These are phyloP conservation scores for Kurtzmaniella quercitrusa DNA, from an alignment of 1,139 yeast genomes.

Conservation along the genomic window DNA sequence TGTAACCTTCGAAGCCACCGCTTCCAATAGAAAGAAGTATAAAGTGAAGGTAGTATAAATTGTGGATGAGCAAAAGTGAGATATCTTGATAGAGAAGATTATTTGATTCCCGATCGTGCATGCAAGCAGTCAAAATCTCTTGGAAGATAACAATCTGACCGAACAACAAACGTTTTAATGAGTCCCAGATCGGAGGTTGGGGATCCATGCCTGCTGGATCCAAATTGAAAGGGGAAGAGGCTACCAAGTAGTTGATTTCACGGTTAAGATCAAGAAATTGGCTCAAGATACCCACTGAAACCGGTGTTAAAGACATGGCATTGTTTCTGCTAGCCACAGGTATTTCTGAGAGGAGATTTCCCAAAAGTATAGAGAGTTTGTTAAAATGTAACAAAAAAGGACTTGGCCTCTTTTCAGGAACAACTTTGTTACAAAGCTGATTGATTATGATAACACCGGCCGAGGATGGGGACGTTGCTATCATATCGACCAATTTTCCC, in stretches of 20 bases:
- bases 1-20: constrained; percentile 68
- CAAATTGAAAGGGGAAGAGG: constrained; percentile 20
- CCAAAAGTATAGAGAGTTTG: constrained; percentile 45
- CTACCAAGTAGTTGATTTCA: constrained; percentile 20
- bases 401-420: constrained; percentile 9
- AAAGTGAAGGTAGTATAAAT: constrained; percentile 52
- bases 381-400: constrained; percentile 52
- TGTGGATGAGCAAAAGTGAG: constrained; percentile 37
- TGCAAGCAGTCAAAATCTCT: constrained; percentile 44
- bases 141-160: constrained; percentile 52
- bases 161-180: constrained; percentile 45
- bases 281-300: constrained; percentile 13
- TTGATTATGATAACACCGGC: background rate
- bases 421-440: background rate
- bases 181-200: constrained; percentile 21
- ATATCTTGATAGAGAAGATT: constrained; percentile 20
- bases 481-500: constrained; percentile 9
- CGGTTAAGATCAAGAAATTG: constrained; percentile 26
- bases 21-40: constrained; percentile 59
- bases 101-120: background rate
- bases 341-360: constrained; percentile 25
- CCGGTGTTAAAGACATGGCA: constrained; percentile 16
- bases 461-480: constrained; percentile 4
- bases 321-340: constrained; percentile 13
- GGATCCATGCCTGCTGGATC: constrained; percentile 12